phyloP scores from a whole-genome alignment of 1,139 yeast genomes.

The Geotrichum restrictum region DNA sequence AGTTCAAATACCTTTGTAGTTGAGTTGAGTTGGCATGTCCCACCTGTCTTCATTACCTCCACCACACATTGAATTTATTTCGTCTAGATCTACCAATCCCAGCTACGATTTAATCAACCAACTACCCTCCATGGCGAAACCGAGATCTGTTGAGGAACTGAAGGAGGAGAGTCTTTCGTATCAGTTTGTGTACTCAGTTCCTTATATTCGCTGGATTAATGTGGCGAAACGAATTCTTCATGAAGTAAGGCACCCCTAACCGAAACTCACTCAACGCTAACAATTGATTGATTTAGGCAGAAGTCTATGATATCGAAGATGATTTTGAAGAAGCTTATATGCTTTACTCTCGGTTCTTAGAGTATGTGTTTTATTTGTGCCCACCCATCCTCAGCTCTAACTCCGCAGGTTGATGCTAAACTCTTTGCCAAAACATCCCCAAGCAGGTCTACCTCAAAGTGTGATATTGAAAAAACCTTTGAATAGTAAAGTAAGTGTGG shows the following conservation, averaged over 20 bases:
- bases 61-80: not conserved
- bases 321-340: slow-evolving; percentile 47
- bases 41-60: not conserved
- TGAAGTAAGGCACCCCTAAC: slow-evolving; percentile 17
- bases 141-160: slow-evolving; percentile 36
- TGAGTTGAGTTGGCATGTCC: not conserved
- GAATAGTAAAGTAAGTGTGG: slow-evolving; percentile 11
- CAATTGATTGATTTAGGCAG: slow-evolving; percentile 40
- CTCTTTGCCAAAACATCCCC: slow-evolving; percentile 46
- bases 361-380: slow-evolving; percentile 28
- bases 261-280: not conserved
- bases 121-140: slow-evolving; percentile 18
- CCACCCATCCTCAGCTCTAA: not conserved
- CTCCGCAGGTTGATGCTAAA: slow-evolving; percentile 41
- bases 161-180: slow-evolving; percentile 44
- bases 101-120: not conserved
- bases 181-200: slow-evolving; percentile 43
- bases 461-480: slow-evolving; percentile 29
- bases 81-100: not conserved
- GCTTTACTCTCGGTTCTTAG: slow-evolving; percentile 49
- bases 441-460: slow-evolving; percentile 33
- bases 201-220: slow-evolving; percentile 47
- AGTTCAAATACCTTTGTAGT: too few relatives aligned
- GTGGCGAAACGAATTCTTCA: slow-evolving; percentile 42
- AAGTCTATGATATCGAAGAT: slow-evolving; percentile 42